phyloP scores from a whole-genome alignment of 1,284 basidiomycete genomes.

The Mixia osmundae region DNA sequence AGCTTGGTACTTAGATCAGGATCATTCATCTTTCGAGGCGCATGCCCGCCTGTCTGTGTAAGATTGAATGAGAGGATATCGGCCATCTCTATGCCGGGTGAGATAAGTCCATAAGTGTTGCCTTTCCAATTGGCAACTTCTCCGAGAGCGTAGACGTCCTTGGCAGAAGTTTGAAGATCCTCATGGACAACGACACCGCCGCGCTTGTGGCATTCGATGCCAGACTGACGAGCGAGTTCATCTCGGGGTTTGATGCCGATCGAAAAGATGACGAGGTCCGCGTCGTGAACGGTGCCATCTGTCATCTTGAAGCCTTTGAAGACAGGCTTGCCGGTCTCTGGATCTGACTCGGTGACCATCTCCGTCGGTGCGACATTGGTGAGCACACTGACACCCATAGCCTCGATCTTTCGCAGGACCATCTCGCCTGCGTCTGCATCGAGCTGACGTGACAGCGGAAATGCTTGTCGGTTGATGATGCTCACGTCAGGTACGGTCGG shows the following conservation, averaged over 20 bases:
- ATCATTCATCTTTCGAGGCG: constrained; percentile 32
- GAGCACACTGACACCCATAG: constrained; percentile 39
- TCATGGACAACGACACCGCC: constrained; percentile 41
- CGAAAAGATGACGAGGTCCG: constrained; percentile 37
- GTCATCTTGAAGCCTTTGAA: constrained; percentile 31
- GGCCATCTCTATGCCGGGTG: constrained; percentile 49
- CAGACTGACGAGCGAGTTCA: constrained; percentile 34
- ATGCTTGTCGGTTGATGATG: constrained; percentile 31
- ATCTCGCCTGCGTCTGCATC: constrained; percentile 44
- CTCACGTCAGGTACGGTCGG: constrained; percentile 23
- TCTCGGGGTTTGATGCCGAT: constrained; percentile 47
- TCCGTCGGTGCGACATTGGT: constrained; percentile 30
- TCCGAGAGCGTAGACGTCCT: constrained; percentile 45
- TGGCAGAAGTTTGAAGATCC: constrained; percentile 32
- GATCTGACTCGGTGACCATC: constrained; percentile 22
- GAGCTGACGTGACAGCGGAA: constrained; percentile 44
- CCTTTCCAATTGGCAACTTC: constrained; percentile 47
- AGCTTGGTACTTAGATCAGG: constrained; percentile 39
- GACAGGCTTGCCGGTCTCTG: constrained; percentile 22
- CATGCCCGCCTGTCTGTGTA: constrained; percentile 32
- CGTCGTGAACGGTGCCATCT: constrained; percentile 27
- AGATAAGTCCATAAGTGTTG: constrained; percentile 44
- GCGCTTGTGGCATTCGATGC: constrained; percentile 29
- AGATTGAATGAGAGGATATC: constrained; percentile 51
- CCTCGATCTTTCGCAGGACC: constrained; percentile 39